Base-by-base conservation (phyloP, 805 yeast species). In the Spathaspora passalidarum region DNA sequence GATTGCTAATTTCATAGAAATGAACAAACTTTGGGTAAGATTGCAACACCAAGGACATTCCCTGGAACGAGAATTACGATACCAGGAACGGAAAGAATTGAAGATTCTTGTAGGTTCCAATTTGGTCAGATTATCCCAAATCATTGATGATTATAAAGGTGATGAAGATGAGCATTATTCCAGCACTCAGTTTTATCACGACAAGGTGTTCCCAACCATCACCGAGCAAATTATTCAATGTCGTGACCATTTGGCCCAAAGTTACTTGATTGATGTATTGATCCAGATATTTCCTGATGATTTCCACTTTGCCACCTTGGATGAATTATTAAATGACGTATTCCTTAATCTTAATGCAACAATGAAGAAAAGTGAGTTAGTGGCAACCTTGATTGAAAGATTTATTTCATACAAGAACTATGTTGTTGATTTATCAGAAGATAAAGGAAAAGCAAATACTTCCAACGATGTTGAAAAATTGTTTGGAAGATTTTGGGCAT, bases 11-110 rank as follows among this genome's bases (percentile, higher is more conserved):
- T 94, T 94, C 62, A 82, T 92, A 47, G 99, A 94, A 63, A 94
- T 94, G 99, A 94, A 94, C 70, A 94, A 94, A 64, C 73, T 94
- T 40, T 94, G 99, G 99, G 98, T 94, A 3, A 78, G 99, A 43
- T 72, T 91, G 53, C 98, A 92, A 66, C 96, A 91, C 62, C 96
- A 90, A 65, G 98, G 98, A 1, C 96, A 89, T 50, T 80, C 92
- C 3, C 78, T 86, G 36, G 97, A 92, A 56, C 77, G 88, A 34
- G 80, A 75, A 32, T 80, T 85, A 61, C 76, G 97, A 46, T 78
- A 76, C 18, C 76, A 74, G 49, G 98, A 94, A 65, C 76, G 99
- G 18, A 82, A 84, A 56, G 97, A 94, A 65, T 75, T 94, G 51
- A 91, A 88, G 67, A 89, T 91, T 46, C 75, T 94, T 35, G 95